Evolutionary conservation across 192 early-diverging fungal genomes (phyloP), one percentile per base, ranked within the genome.

Genomic region (Coemansia sp.): DNA sequence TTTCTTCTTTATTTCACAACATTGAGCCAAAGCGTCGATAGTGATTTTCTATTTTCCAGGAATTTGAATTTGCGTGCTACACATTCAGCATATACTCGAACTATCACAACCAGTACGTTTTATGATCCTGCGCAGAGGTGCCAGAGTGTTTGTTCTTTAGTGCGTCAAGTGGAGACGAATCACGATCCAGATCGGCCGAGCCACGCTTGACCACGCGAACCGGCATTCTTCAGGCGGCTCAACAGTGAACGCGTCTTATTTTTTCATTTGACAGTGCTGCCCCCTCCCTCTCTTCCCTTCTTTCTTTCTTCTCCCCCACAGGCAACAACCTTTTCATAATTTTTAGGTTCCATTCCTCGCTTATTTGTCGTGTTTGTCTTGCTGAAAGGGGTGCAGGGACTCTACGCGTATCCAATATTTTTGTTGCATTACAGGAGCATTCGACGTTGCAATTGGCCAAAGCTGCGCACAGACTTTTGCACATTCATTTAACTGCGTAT

Each of bases 101-200:
- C 41, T 13, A 3, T 43, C 41, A 43, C 13, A 43, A 43, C 11
- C 11, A 43, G 41, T n/a, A 43, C 41, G 16, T 43, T 11, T 13
- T n/a, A 32, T 1, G 16, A 16, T 43, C 11, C 16, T 43, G 41
- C 16, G 10, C 12, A 12, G 10, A 43, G 16, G 11, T 43, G 29
- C 29, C 29, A 32, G 7, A 3, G 12, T 3, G 10, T 43, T 43
- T 43, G 16, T n/a, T 43, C 13, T n/a, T 14, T 43, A 13, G 9
- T 12, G 14, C 13, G 6, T 52, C 5, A 1, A 1, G 41, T 3
- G 41, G 41, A 43, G 26, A 6, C 52, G 19, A 32, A 16, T 32
- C 41, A n/a, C 16, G 54, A 56, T 56, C 54, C 54, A 56, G 54
- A 56, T 56, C 54, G 26, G 13, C 47, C 47, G 47, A 49, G 47